Evolutionary conservation across 2,329 filamentous ascomycete species (phyloP), one percentile per base, ranked within the genome.

Genomic region (Neonectria faginata): DNA sequence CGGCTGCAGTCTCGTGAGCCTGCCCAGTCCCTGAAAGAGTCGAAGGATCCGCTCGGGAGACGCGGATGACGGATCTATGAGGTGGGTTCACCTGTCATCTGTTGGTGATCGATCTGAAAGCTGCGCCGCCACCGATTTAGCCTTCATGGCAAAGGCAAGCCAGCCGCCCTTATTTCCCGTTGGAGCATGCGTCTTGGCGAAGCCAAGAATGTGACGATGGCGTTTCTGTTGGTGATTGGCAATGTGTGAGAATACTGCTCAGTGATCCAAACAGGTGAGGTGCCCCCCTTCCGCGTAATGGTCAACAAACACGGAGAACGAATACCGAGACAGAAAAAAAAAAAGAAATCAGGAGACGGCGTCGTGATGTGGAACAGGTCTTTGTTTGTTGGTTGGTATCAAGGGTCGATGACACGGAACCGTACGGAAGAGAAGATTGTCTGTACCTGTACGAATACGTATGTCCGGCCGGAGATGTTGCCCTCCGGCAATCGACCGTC

Each of bases 91-190:
- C 45, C 20, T 41, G 41, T 36, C 31, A 27, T 60, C 29, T 47
- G 50, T 60, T 54, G 57, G 57, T 48, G 20, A 29, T 60, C 20
- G 57, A 54, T 60, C 59, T 45, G n/a, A 27, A 33, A 42, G 42
- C 45, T 44, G 36, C 36, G 53, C 45, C 51, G 42, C 33, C 51
- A 29, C 58, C 9, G 33, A 22, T 54, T 55, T 58, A 36, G 14
- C 18, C 51, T 51, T 41, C 16, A n/a, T 42, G 12, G 39, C 42
- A 45, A 31, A 39, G 36, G 36, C 14, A 36, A 20, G 22, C n/a
- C 18, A 33, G 5, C 39, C 20, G 4, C 22, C n/a, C 9, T n/a
- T n/a, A 41, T 14, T 22, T 44, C 9, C 50, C 39, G 25, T 3
- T 10, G 25, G 44, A 44, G 18, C 50, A 33, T 47, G 41, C 20